phyloP scores from a whole-genome alignment of 768 basidiomycete genomes.

The Auriculariales sp. region DNA sequence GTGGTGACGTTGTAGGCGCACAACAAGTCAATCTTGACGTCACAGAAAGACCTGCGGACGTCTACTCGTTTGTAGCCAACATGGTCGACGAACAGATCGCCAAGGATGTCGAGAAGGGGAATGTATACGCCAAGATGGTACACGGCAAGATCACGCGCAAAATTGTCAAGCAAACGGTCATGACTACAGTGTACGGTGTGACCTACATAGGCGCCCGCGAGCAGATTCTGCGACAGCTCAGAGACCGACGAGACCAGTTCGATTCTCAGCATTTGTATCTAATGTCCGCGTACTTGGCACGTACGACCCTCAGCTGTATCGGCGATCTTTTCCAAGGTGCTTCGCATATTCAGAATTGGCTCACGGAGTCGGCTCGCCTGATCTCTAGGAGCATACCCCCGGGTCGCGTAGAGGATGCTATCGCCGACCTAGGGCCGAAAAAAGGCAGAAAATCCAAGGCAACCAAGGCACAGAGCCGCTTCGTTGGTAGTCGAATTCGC shows the following conservation, averaged over 20 bases:
- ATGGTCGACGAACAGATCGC: constrained; percentile 64
- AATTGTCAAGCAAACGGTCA: constrained; percentile 97
- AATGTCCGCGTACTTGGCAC: constrained; percentile 68
- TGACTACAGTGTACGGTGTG: constrained; percentile 98
- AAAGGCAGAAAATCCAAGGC: constrained; percentile 3
- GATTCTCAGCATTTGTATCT: constrained; percentile 58
- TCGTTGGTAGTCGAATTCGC: constrained; percentile 29
- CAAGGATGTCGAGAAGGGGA: constrained; percentile 37
- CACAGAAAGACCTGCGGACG: constrained; percentile 80
- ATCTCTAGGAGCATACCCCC: constrained; percentile 78
- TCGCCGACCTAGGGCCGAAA: constrained; percentile 10
- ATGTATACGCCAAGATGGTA: constrained; percentile 42
- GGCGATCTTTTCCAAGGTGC: constrained; percentile 91
- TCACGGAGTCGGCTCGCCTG: constrained; percentile 67
- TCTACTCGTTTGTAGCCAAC: constrained; percentile 81
- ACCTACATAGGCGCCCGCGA: constrained; percentile 90
- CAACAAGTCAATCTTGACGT: constrained; percentile 81
- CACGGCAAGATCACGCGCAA: constrained; percentile 75
- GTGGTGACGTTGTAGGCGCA: constrained; percentile 81
- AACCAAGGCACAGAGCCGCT: constrained; percentile 4
- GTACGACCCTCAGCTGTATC: constrained; percentile 64
- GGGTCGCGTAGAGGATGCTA: constrained; percentile 39
- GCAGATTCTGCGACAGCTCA: constrained; percentile 84
- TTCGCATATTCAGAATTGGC: constrained; percentile 81
- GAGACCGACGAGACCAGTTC: constrained; percentile 51